Evolutionary conservation across 768 basidiomycete genomes (phyloP), one percentile per base, ranked within the genome.

Genomic region (Tephrocybe rancida): DNA sequence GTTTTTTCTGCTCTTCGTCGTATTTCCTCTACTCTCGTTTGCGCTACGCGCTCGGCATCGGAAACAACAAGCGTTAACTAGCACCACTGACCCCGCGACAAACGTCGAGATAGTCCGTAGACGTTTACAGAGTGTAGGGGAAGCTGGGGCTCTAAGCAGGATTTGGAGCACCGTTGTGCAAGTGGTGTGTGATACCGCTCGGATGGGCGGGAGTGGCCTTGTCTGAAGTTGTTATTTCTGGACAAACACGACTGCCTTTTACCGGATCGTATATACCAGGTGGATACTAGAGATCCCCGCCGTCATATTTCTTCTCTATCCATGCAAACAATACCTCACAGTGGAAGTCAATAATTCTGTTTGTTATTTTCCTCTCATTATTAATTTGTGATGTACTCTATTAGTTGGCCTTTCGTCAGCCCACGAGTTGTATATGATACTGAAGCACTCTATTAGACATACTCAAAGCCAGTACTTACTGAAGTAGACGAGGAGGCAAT

Each of bases 121-220:
- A 57, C 73, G 84, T 44, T 64, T 90, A 47, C 70, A 73, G 22
- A 73, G 67, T n/a, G 71, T 68, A n/a, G 70, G 58, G 54, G 74
- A 72, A 18, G 72, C 56, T 60, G 77, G 67, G 27, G 67, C 54
- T 11, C 47, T 77, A 11, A 63, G 65, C 14, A 70, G 69, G 29
- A 69, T 80, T 27, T 86, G 86, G 83, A 67, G 67, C 18, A 83
- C 82, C 61, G 61, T 78, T 6, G 59, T 80, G 3, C 74, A 77
- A 38, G 82, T 77, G 5, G 73, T 92, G 14, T 66, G 70, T 43
- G 89, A 92, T 70, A 86, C 87, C 3, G 76, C 88, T 27, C 78
- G 75, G 61, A 91, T 92, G 89, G 89, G 84, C 1, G 89, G 87
- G 18, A 81, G 86, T 58, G 90, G 89, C 18, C 68, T 90, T 54